phyloP scores from a whole-genome alignment of 805 yeast genomes.

The Yarrowia phangngaensis region DNA sequence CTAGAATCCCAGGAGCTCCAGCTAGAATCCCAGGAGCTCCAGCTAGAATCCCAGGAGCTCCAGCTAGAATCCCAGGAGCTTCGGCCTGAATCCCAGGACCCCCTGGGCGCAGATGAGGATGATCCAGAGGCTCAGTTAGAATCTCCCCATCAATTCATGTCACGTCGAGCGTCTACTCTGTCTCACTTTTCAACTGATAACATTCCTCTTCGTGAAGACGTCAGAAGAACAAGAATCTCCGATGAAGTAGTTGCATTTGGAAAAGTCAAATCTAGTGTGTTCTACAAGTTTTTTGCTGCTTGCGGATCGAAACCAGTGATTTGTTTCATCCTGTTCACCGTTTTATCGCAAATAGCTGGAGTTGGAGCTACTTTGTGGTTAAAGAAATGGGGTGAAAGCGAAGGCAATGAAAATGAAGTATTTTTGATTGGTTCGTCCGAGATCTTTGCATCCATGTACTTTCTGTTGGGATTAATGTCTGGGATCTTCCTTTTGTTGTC shows the following conservation, averaged over 20 bases:
- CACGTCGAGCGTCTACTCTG: constrained; percentile 54
- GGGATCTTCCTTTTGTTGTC: constrained; percentile 52
- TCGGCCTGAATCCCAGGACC: no score
- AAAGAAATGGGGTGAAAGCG: constrained; percentile 88
- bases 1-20: no score
- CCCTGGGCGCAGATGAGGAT: no score
- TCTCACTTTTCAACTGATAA: constrained; percentile 1
- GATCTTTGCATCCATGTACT: constrained; percentile 60
- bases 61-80: no score
- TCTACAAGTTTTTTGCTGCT: constrained; percentile 69
- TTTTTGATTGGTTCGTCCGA: no score
- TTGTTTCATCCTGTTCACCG: constrained; percentile 41
- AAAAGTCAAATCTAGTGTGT: constrained; percentile 54
- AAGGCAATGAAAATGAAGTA: constrained; percentile 41
- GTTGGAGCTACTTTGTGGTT: constrained; percentile 76
- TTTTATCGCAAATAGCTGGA: constrained; percentile 52
- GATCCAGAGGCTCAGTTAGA: neutral
- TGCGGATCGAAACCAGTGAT: constrained; percentile 49
- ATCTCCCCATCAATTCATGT: constrained; percentile 26
- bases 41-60: no score
- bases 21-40: no score
- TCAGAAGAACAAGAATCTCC: constrained; percentile 5
- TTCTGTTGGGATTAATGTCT: constrained; percentile 51
- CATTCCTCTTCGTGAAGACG: constrained; percentile 10
- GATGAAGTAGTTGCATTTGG: constrained; percentile 15